phyloP scores from a whole-genome alignment of 495 filamentous ascomycete species.

The Monascus purpureus region DNA sequence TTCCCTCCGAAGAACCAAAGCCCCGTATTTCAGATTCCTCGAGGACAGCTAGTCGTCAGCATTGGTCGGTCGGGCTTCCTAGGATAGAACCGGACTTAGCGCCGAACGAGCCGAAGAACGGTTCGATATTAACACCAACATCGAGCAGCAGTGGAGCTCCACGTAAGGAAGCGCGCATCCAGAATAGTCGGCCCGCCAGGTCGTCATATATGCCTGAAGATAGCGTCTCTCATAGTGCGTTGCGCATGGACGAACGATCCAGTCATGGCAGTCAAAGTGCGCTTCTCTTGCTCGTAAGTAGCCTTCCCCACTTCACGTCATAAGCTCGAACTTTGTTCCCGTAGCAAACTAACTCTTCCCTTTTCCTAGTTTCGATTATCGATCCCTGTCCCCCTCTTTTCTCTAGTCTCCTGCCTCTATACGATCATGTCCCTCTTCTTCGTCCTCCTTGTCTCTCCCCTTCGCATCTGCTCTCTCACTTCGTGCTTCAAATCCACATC shows the following conservation, averaged over 20 bases:
- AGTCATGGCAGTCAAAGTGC: conserved; percentile 20
- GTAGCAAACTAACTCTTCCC: neutral
- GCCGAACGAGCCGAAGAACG: no score
- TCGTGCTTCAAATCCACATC: conserved; percentile 23
- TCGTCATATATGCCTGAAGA: conserved; percentile 29
- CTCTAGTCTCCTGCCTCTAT: conserved; percentile 26
- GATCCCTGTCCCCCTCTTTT: conserved; percentile 31
- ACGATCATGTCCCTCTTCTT: conserved; percentile 28
- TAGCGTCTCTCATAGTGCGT: conserved; percentile 11
- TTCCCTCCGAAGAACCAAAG: conserved; percentile 2
- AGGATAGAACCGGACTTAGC: no score
- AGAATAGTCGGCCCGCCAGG: conserved; percentile 24
- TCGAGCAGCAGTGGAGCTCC: conserved; percentile 15
- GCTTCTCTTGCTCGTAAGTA: conserved; percentile 25
- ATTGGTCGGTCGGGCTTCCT: no score
- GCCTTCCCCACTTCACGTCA: neutral
- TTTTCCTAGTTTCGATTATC: conserved; percentile 33
- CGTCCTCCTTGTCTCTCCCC: conserved; percentile 26
- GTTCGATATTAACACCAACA: conserved; percentile 11
- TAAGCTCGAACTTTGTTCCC: neutral
- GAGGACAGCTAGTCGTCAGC: no score
- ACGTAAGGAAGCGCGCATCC: conserved; percentile 21
- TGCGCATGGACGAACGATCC: conserved; percentile 19
- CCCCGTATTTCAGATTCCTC: conserved; percentile 7
- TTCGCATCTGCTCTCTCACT: conserved; percentile 27